These are phyloP conservation scores for Trypanosoma caninum DNA, from an alignment of 208 protist species.

Conservation along the genomic window DNA sequence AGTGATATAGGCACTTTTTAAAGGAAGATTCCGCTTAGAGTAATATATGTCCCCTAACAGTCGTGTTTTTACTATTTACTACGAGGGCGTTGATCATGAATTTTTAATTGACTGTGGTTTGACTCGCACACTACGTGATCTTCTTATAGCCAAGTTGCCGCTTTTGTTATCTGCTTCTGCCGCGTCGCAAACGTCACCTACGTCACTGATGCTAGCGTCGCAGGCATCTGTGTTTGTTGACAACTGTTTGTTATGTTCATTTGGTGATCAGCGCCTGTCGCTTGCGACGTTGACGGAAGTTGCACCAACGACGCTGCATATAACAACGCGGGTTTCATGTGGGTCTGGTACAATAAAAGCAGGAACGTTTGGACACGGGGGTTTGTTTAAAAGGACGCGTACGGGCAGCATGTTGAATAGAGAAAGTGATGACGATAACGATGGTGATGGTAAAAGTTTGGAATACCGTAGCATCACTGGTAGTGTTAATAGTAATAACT, in stretches of 20 bases:
- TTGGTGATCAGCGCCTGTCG: conserved; percentile 22
- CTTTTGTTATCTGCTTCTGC: background rate
- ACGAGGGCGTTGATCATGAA: conserved; percentile 5
- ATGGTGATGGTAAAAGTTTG: background rate
- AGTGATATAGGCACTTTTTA: too few species aligned
- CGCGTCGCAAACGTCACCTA: background rate
- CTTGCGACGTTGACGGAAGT: conserved; percentile 18
- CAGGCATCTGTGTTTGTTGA: background rate
- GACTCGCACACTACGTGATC: conserved; percentile 13
- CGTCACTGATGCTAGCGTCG: background rate
- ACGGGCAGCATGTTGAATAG: background rate
- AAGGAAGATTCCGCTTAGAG: too few species aligned
- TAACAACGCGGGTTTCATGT: background rate
- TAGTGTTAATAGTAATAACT: conserved; percentile 4
- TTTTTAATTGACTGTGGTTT: conserved; percentile 16
- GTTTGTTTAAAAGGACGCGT: background rate
- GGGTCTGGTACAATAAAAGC: background rate
- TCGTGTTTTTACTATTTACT: conserved; percentile 25
- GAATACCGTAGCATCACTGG: background rate
- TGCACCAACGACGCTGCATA: conserved; percentile 9
- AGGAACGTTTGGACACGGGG: background rate
- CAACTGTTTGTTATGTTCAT: too few species aligned
- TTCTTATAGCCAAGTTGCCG: conserved; percentile 10
- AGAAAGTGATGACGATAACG: background rate
- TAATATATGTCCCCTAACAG: background rate